Evolutionary conservation across 805 yeast species (phyloP).

Genomic region (Zygotorulaspora danielsina): DNA sequence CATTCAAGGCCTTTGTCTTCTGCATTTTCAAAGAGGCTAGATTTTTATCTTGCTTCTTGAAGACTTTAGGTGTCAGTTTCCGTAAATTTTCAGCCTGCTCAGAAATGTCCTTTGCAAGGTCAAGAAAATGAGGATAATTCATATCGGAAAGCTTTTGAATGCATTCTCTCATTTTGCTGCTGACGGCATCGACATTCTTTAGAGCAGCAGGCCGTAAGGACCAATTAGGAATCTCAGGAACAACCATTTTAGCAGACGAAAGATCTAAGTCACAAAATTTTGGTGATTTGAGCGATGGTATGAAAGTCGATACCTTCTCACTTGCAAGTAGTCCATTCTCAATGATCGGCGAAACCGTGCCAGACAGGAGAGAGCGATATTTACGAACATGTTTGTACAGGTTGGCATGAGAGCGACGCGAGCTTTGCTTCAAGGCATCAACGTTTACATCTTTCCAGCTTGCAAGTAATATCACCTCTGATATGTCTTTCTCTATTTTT

Average conservation of each 20-base stretch:
- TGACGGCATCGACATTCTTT: conserved; percentile 46
- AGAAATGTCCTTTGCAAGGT: conserved; percentile 50
- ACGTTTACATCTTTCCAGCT: conserved; percentile 97
- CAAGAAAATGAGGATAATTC: conserved; percentile 47
- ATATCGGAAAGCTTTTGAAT: conserved; percentile 34
- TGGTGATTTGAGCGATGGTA: conserved; percentile 3
- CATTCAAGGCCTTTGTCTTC: conserved; percentile 73
- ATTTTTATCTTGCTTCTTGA: conserved; percentile 72
- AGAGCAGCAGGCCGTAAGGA: conserved; percentile 52
- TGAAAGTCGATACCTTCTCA: conserved; percentile 12
- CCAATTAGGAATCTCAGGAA: conserved; percentile 46
- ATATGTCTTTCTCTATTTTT: conserved; percentile 67
- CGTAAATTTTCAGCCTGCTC: conserved; percentile 59
- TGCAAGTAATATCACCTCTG: conserved; percentile 81
- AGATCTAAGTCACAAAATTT: conserved; percentile 12
- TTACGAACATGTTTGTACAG: conserved; percentile 81
- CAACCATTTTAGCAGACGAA: conserved; percentile 20
- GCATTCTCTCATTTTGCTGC: conserved; percentile 53
- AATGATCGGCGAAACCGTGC: conserved; percentile 49
- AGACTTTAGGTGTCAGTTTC: conserved; percentile 70
- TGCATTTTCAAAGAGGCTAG: conserved; percentile 73
- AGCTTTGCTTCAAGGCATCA: conserved; percentile 90
- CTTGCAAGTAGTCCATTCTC: conserved; percentile 47
- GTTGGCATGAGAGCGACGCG: conserved; percentile 79
- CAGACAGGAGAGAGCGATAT: conserved; percentile 60